These are phyloP conservation scores for Uronychia setigera DNA, from an alignment of 73 alveolate species.

Conservation along the genomic window DNA sequence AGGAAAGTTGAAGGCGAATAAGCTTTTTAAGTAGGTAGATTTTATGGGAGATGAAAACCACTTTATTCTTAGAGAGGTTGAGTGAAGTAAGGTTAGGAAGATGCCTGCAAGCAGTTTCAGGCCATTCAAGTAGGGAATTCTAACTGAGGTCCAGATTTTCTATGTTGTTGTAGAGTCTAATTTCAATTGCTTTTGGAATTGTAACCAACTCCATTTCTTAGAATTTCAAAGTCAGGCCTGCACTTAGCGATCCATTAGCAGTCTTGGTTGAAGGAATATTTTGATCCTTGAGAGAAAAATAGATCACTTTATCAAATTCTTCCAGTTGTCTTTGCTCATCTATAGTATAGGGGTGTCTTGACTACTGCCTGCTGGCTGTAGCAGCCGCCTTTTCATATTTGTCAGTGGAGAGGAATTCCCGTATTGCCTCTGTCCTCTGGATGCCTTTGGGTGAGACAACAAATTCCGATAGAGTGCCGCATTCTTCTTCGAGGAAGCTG, in stretches of 20 bases:
- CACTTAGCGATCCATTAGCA: neutral
- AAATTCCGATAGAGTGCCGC: no score
- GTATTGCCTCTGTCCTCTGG: neutral
- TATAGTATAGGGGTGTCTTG: neutral
- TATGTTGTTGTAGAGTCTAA: neutral
- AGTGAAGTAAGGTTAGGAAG: neutral
- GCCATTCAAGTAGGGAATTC: neutral
- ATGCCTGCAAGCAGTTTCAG: neutral
- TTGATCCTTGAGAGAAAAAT: neutral
- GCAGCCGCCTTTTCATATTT: neutral
- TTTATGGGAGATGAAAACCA: neutral
- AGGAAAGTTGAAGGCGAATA: neutral
- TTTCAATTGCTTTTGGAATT: neutral
- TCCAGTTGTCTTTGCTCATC: neutral
- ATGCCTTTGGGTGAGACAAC: neutral
- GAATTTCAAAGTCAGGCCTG: neutral
- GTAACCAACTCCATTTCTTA: neutral
- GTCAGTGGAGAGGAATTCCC: neutral
- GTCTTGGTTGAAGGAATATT: neutral
- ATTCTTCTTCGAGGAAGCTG: no score
- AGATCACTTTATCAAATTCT: neutral
- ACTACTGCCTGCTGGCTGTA: neutral
- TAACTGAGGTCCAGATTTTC: neutral
- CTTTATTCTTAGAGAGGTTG: neutral
- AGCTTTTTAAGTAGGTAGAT: neutral